Conservation (phyloP, 495 filamentous ascomycete species). For the Penicillium turbatum region DNA sequence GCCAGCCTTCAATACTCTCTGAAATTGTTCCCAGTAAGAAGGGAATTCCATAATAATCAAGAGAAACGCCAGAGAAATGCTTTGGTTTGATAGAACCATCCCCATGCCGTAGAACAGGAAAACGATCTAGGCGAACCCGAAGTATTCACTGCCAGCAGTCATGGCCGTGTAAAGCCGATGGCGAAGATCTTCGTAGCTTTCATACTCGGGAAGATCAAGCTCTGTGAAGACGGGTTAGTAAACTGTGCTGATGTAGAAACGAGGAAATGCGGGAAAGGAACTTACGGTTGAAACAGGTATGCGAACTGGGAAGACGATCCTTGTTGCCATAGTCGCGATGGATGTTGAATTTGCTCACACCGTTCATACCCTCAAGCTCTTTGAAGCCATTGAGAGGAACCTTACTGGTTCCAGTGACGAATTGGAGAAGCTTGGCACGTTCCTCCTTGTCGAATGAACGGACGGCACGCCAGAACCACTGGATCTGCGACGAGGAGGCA, state of each 20-base stretch:
- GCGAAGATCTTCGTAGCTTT: conserved; percentile 87
- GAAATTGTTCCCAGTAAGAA: conserved; percentile 5
- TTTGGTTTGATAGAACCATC: conserved; percentile 26
- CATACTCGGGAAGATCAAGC: conserved; percentile 97
- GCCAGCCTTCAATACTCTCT: conserved; percentile 13
- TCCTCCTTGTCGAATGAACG: conserved; percentile 99
- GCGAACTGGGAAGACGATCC: conserved; percentile 89
- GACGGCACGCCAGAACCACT: conserved; percentile 99
- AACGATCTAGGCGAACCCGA: conserved; percentile 78
- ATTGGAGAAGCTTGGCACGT: conserved; percentile 93
- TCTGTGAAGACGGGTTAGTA: conserved; percentile 55
- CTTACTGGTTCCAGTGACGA: conserved; percentile 97
- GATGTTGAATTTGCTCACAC: conserved; percentile 96
- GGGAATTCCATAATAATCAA: conserved; percentile 13
- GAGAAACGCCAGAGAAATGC: conserved; percentile 49
- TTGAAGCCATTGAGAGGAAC: conserved; percentile 98
- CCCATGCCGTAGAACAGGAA: conserved; percentile 11
- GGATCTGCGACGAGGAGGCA: conserved; percentile 89
- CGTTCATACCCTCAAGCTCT: conserved; percentile 99
- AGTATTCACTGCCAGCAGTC: conserved; percentile 94
- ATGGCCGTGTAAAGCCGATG: conserved; percentile 89
- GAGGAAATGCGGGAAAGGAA: conserved; percentile 19
- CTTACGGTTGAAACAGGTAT: conserved; percentile 99
- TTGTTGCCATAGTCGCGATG: conserved; percentile 98
- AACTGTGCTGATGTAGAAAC: not conserved